phyloP scores from a whole-genome alignment of 2,329 filamentous ascomycete species.

The Alternaria atra region DNA sequence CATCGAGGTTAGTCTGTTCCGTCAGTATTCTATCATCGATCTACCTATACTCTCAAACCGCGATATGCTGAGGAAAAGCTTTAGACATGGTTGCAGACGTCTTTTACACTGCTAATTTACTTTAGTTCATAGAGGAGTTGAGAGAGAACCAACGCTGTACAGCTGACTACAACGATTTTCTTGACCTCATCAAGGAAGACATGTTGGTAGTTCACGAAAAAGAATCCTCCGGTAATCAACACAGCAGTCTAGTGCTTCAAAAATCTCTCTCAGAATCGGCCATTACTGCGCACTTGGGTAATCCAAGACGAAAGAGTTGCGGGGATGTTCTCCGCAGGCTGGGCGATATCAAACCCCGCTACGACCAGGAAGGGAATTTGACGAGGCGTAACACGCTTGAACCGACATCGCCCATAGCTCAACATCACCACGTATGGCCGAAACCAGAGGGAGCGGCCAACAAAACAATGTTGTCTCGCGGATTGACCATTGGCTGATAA shows the following conservation, averaged over 20 bases:
- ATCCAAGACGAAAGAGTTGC: slow-evolving; percentile 6
- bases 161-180: background rate
- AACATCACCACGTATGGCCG: background rate
- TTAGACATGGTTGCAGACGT: too few relatives aligned
- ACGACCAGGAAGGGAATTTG: background rate
- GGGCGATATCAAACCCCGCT: background rate
- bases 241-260: too few relatives aligned
- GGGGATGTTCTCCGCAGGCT: background rate
- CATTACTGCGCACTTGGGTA: background rate
- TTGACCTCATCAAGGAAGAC: slow-evolving; percentile 1
- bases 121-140: background rate
- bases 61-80: too few relatives aligned
- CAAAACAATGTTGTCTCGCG: background rate
- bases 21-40: too few relatives aligned
- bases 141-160: background rate
- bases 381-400: too few relatives aligned
- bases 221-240: background rate
- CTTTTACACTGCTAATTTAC: background rate
- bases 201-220: slow-evolving; percentile 2
- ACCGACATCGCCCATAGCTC: background rate
- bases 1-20: background rate
- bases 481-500: too few relatives aligned
- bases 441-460: background rate
- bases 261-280: background rate
- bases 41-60: too few relatives aligned